phyloP scores from a whole-genome alignment of 306 rosid genomes.

The Corylus avellana region DNA sequence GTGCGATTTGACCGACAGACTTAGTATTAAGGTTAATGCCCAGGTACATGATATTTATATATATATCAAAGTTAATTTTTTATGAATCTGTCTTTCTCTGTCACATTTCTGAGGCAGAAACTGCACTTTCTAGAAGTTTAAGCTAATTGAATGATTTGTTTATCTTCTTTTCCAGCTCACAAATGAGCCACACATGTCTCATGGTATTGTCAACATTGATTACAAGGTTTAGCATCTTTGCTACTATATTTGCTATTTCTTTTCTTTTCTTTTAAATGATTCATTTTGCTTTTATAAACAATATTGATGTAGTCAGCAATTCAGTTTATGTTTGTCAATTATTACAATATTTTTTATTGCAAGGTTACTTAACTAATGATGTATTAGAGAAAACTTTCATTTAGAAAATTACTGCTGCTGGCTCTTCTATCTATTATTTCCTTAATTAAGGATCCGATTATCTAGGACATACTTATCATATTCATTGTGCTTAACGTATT shows the following conservation, averaged over 20 bases:
- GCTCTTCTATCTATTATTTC: background rate
- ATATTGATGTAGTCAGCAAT: background rate
- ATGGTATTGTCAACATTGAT: slow-evolving; percentile 88
- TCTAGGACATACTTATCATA: too few relatives aligned
- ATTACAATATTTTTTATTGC: background rate
- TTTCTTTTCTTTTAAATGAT: slow-evolving; percentile 5
- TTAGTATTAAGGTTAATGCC: slow-evolving; percentile 86
- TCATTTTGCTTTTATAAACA: background rate
- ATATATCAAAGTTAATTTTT: background rate
- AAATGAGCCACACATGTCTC: slow-evolving; percentile 96
- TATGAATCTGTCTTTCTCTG: background rate
- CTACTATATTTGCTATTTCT: background rate
- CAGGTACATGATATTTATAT: slow-evolving; percentile 46
- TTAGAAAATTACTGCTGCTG: background rate
- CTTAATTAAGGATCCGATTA: too few relatives aligned
- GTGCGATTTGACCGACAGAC: slow-evolving; percentile 76
- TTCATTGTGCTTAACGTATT: too few relatives aligned
- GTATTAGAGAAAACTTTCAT: too few relatives aligned
- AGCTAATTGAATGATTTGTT: slow-evolving; percentile 9
- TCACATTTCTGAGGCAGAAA: background rate
- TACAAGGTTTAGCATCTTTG: slow-evolving; percentile 65
- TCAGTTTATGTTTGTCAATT: background rate
- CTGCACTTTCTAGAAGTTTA: background rate
- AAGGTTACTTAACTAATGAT: too few relatives aligned
- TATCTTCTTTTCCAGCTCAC: slow-evolving; percentile 62